These are phyloP conservation scores for Plasmodium vinckei DNA, from an alignment of 169 alveolate genomes.

Conservation along the genomic window DNA sequence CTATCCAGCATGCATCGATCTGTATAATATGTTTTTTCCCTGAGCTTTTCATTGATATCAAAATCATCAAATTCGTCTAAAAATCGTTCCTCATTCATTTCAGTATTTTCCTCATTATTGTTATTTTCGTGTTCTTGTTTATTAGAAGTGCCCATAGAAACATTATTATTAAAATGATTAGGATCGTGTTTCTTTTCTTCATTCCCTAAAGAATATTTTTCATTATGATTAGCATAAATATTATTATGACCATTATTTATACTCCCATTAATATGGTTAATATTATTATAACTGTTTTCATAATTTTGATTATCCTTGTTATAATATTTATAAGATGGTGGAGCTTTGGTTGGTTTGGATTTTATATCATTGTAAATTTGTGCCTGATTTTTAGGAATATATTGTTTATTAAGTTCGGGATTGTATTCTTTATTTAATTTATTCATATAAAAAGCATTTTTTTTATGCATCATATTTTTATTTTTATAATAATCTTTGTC, in stretches of 20 bases:
- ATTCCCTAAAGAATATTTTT: not conserved
- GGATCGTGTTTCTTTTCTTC: not conserved
- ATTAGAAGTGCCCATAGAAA: not conserved
- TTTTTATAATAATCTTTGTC: conserved; percentile 31
- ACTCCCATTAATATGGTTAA: not conserved
- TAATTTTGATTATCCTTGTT: not conserved
- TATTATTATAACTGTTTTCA: not conserved
- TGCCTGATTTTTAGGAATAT: conserved; percentile 53
- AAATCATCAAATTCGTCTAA: conserved; percentile 37
- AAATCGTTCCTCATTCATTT: conserved; percentile 14
- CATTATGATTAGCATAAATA: not conserved
- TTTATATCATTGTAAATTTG: conserved; percentile 26
- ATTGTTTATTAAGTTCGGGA: conserved; percentile 12
- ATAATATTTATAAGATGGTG: conserved; percentile 11
- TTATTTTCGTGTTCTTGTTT: conserved; percentile 4
- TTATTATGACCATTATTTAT: not conserved
- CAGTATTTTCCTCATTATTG: conserved; percentile 1
- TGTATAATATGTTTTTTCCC: conserved; percentile 56
- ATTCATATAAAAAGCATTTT: conserved; percentile 5
- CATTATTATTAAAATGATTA: not conserved
- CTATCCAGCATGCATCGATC: conserved; percentile 53
- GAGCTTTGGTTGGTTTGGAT: conserved; percentile 28
- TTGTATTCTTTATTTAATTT: conserved; percentile 3
- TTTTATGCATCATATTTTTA: conserved; percentile 8
- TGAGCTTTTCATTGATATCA: conserved; percentile 25